Evolutionary conservation across 345 rosid species (phyloP).

Genomic region (Eucalyptus camaldulensis): DNA sequence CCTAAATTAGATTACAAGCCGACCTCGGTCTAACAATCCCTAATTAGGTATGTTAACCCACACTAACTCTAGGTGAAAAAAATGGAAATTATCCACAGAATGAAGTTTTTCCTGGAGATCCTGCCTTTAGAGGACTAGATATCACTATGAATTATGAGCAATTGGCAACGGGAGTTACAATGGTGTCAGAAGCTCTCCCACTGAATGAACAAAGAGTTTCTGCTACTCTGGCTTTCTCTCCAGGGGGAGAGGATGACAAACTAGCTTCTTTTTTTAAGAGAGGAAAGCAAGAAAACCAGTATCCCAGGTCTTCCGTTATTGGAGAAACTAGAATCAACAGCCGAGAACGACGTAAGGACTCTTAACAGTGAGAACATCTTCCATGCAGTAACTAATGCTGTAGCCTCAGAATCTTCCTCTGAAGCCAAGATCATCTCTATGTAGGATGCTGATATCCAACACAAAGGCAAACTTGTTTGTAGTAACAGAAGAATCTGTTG

Average conservation of each 20-base stretch:
- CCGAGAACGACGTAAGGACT: conserved; percentile 34
- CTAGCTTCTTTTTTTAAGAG: background rate
- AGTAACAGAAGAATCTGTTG: conserved; percentile 11
- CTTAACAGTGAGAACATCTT: conserved; percentile 1
- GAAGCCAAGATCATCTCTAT: conserved; percentile 6
- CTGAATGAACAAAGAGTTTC: conserved; percentile 3
- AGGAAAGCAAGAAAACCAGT: background rate
- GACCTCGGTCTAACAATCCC: too few species aligned
- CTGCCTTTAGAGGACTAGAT: background rate
- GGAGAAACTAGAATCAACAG: conserved; percentile 46
- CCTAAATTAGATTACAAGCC: too few species aligned
- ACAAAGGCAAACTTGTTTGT: conserved; percentile 6
- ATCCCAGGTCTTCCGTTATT: background rate
- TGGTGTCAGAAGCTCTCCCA: background rate
- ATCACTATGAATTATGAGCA: background rate
- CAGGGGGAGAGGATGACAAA: conserved; percentile 6
- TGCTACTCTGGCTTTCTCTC: background rate
- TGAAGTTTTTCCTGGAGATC: background rate
- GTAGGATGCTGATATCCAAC: conserved; percentile 11
- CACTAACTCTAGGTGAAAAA: background rate
- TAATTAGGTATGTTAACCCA: too few species aligned
- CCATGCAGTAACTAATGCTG: conserved; percentile 4
- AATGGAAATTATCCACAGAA: background rate
- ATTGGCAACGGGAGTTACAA: background rate
- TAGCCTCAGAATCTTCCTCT: background rate